Conservation (phyloP, 257 asterid genomes). For the Apocynum venetum region DNA sequence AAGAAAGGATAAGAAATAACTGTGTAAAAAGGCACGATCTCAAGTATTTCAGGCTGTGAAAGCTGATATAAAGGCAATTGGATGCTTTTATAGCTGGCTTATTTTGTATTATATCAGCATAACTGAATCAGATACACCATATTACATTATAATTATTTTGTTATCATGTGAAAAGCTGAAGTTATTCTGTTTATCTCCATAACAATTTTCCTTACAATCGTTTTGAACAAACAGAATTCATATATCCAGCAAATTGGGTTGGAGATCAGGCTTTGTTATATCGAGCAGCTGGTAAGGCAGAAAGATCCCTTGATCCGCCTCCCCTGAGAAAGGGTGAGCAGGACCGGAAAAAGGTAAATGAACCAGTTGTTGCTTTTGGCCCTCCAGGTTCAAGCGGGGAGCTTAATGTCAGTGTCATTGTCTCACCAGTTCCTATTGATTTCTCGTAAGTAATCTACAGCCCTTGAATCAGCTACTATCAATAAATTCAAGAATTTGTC, state of each 20-base stretch:
- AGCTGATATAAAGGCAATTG: too few relatives aligned
- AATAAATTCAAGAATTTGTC: background rate
- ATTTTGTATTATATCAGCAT: too few relatives aligned
- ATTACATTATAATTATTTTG: background rate
- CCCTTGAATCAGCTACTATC: background rate
- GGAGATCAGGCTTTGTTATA: constrained; percentile 81
- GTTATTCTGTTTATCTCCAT: background rate
- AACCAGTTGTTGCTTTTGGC: constrained; percentile 84
- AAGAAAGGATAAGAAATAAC: too few relatives aligned
- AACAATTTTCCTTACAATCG: background rate
- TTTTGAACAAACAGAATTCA: constrained; percentile 47
- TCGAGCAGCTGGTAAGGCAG: constrained; percentile 75
- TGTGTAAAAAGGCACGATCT: too few relatives aligned
- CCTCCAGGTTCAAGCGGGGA: constrained; percentile 95
- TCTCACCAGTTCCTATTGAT: constrained; percentile 60
- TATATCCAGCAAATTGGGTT: constrained; percentile 79
- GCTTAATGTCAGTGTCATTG: constrained; percentile 89
- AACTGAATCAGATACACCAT: too few relatives aligned
- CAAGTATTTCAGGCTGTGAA: too few relatives aligned
- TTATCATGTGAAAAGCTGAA: background rate
- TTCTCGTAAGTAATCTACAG: constrained; percentile 54
- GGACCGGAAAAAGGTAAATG: constrained; percentile 44
- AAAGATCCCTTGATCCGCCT: constrained; percentile 72
- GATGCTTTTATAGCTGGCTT: too few relatives aligned
- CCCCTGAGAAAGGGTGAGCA: constrained; percentile 33